Evolutionary conservation across 176 grass and related monocot genomes (phyloP), one percentile per base, ranked within the genome.

Genomic region (Paspalum notatum): DNA sequence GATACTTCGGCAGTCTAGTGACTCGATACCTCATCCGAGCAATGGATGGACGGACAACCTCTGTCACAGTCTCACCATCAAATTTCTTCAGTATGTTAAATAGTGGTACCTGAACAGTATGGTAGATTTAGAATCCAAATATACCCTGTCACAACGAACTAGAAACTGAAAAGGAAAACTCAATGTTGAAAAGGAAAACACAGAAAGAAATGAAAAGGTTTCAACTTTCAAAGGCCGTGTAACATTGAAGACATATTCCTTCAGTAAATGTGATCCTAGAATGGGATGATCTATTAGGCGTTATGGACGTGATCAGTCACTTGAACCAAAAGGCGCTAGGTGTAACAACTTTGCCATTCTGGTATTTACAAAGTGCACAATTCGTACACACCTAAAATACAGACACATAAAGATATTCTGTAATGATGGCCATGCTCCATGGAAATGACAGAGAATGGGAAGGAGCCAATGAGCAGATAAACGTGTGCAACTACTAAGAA

Each of bases 41-140:
- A 85, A 98, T 91, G 51, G 86, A 93, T 67, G 96, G 92, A 1
- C 90, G 82, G 27, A 98, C 96, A 62, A 98, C 96, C 67, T 95
- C 96, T 11, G 92, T 95, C 32, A 98, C 55, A 32, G 90, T 89
- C 66, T 95, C 86, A 9, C 96, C 96, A 76, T 98, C 92, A 79
- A 98, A 98, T 62, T 98, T 98, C 84, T 92, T 98, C 82, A 98
- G 86, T 85, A 98, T 98, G 87, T 93, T 98, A 83, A 95, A 98
- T 12, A 98, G 74, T 49, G 96, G 92, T 71, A 98, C 84, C 96
- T 94, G 75, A 79, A 85, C 9, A 78, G 38, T 26, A 63, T 47
- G 20, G 47, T 51, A 66, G 49, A 63, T 70, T 91, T 71, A 64
- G 25, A 80, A 76, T 64, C 58, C 50, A 17, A 39, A 59, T 39